phyloP scores from a whole-genome alignment of 148 eudicot species.

The Rhododendron ovatum region DNA sequence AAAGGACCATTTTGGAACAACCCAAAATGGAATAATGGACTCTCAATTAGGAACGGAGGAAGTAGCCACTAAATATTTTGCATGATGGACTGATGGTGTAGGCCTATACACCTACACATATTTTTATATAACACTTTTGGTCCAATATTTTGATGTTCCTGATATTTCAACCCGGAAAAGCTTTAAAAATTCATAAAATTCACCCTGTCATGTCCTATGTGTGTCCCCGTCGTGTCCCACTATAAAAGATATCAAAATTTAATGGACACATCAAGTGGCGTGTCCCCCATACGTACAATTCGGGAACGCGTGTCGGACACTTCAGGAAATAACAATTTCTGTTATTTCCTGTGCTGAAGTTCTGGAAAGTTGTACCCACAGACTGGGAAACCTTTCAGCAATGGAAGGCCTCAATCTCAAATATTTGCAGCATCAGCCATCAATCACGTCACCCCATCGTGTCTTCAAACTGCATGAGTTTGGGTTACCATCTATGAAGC shows the following conservation, averaged over 20 bases:
- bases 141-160: not conserved
- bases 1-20: no score
- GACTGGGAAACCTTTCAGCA: not conserved
- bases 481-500: not conserved
- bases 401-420: not conserved
- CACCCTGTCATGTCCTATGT: not conserved
- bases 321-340: no score
- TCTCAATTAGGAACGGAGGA: no score
- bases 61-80: not conserved
- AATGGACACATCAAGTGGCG: not conserved
- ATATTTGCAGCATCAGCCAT: not conserved
- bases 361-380: not conserved
- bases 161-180: not conserved
- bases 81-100: not conserved
- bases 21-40: no score
- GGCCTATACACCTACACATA: not conserved
- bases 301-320: no score
- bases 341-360: not conserved
- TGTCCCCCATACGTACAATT: not conserved
- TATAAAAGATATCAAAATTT: no score
- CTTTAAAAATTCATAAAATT: not conserved
- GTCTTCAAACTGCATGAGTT: not conserved
- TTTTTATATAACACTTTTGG: not conserved
- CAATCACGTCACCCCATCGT: not conserved
- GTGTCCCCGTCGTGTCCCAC: not conserved